Percentiles rank a stretch among this genome's conserved stretches.
phyloP scores from a whole-genome alignment of 371 early-diverging fungal species.

The Apophysomyces variabilis region DNA sequence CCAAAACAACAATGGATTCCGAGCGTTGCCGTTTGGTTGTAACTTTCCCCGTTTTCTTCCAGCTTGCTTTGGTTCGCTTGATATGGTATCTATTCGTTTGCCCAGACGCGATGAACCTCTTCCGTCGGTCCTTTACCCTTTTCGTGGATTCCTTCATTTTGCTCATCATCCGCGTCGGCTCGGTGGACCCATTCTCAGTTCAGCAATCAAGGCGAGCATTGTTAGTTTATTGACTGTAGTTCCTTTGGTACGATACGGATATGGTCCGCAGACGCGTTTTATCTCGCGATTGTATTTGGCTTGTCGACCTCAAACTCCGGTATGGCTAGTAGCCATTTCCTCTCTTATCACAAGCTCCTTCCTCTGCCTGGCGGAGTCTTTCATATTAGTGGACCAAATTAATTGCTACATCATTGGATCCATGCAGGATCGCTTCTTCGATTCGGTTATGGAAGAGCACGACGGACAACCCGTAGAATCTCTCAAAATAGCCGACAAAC shows the following conservation, averaged over 20 bases:
- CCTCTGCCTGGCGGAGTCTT: constrained; percentile 34
- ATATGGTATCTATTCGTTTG: not conserved
- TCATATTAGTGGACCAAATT: constrained; percentile 29
- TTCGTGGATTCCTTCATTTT: constrained; percentile 43
- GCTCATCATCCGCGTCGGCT: constrained; percentile 32
- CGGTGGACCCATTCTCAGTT: constrained; percentile 36
- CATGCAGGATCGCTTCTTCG: constrained; percentile 39
- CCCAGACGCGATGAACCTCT: constrained; percentile 12
- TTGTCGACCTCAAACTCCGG: constrained; percentile 13
- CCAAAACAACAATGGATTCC: not conserved
- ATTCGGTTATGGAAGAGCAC: constrained; percentile 35
- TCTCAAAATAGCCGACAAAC: constrained; percentile 16
- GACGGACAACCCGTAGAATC: constrained; percentile 24
- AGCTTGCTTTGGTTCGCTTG: not conserved
- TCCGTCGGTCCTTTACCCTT: constrained; percentile 32
- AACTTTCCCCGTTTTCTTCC: not conserved
- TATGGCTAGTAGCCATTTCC: constrained; percentile 21
- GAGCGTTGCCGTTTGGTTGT: not conserved
- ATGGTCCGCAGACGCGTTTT: constrained; percentile 28
- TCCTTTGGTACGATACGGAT: constrained; percentile 36
- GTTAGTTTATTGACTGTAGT: constrained; percentile 33
- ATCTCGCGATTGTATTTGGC: constrained; percentile 12
- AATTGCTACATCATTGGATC: constrained; percentile 32
- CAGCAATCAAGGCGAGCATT: constrained; percentile 38
- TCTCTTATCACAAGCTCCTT: constrained; percentile 22